These are phyloP conservation scores for Leucocoprinus leucothites DNA, from an alignment of 768 basidiomycete species.

Conservation along the genomic window DNA sequence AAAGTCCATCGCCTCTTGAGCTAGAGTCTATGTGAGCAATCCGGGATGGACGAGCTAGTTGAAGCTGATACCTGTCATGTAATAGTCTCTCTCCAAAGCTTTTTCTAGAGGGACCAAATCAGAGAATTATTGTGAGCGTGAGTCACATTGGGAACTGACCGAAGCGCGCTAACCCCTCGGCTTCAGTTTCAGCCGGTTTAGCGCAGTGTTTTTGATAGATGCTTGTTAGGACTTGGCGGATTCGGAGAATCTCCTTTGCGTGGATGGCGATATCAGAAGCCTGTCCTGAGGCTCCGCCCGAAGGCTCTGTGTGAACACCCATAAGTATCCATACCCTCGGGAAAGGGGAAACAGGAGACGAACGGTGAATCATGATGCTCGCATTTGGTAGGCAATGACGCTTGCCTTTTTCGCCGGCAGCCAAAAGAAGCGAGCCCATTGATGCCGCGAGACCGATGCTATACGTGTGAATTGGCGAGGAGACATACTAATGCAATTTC, in stretches of 20 bases:
- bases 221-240: conserved; percentile 76
- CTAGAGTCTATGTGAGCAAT: conserved; percentile 33
- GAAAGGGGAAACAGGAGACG: conserved; percentile 21
- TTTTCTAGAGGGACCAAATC: conserved; percentile 50
- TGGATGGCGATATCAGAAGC: conserved; percentile 98
- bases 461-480: conserved; percentile 94
- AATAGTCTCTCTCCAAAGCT: conserved; percentile 93
- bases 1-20: conserved; percentile 85
- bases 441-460: conserved; percentile 94
- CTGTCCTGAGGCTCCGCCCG: conserved; percentile 93
- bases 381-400: conserved; percentile 91
- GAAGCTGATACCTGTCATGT: conserved; percentile 73
- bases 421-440: conserved; percentile 92
- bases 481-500: conserved; percentile 67
- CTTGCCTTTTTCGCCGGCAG: conserved; percentile 89
- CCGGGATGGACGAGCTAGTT: conserved; percentile 17
- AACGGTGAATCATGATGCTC: conserved; percentile 98
- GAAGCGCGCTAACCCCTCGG: conserved; percentile 70
- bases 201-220: conserved; percentile 90
- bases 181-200: conserved; percentile 58
- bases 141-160: conserved; percentile 43
- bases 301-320: conserved; percentile 66
- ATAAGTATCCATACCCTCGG: conserved; percentile 10
- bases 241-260: conserved; percentile 92
- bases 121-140: conserved; percentile 12